Base-by-base conservation (phyloP, 2,329 filamentous ascomycete genomes). In the Fusarium abutilonis region DNA sequence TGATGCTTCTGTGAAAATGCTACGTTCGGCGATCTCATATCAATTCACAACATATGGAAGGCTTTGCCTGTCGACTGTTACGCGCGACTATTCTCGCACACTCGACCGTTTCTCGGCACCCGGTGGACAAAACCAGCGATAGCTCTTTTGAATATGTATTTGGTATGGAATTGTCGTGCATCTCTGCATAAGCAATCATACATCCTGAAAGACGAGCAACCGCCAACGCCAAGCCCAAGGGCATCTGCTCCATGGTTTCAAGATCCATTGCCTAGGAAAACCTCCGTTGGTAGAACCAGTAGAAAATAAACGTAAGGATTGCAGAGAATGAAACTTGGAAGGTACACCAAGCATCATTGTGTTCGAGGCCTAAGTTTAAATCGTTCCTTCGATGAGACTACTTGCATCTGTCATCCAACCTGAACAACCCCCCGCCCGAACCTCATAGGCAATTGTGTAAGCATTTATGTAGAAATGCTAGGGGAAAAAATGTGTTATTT, bases 171-270 rank as follows among this genome's bases (percentile, higher is more conserved):
- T 43, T 53, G 38, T 41, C 44, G 26, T 56, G 39, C 43, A 56
- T 54, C 49, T 52, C 45, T 52, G 57, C 49, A 56, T 46, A 23
- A 29, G 42, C 47, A 56, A 43, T 54, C 43, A 56, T 65, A 59
- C 60, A 70, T 53, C 21, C 31, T 32, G 19, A 60, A 62, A 52
- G 26, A 46, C 43, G 43, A 41, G 35, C 26, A 39, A 59, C 28
- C 66, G 43, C 51, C 36, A 69, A 70, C 68, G 68, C 68, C 68
- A 58, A 47, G 52, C 63, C 48, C 42, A 32, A 52, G 32, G 36
- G 40, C 40, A 54, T 52, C 48, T 53, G 44, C 47, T 59, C 52
- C 59, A 52, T 52, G 47, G 36, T 44, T 26, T 51, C 38, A 46
- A 63, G 43, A 56, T 60, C 62, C 56, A 19, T 34, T 55, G 64